Evolutionary conservation across 495 filamentous ascomycete genomes (phyloP), one percentile per base, ranked within the genome.

Genomic region (Astrothelium macrocarpum): DNA sequence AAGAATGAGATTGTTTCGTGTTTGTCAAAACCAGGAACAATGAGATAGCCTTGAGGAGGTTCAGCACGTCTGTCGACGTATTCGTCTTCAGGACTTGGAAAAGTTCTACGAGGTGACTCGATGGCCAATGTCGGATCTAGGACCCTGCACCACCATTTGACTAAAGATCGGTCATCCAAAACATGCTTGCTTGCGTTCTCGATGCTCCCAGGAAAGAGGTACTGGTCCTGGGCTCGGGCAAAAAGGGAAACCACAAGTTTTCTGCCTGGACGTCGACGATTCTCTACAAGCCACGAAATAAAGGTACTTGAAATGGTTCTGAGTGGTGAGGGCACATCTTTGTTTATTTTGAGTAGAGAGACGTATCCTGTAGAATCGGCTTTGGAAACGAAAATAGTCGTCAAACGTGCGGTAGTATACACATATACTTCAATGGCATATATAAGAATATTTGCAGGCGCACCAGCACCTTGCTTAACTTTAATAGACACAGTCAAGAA

Each of bases 321-420:
- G 32, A 96, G 78, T 0, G 90, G 84, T 1, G 91, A 96, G 1
- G 86, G 82, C 3, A 82, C 82, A 20, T 82, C 81, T 53, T 80
- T 77, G 1, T 82, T 78, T 0, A 87, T 71, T 32, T 81, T 75
- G 42, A 91, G 80, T 0, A 87, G 77, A 70, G 88, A 79, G 29
- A 96, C 75, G 68, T 89, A 93, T 56, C 94, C 94, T 1, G 92
- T 96, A 18, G 93, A 96, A 75, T 99, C 94, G 59, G 94, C 94
- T 76, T 99, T 99, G 62, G 90, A 91, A 42, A 99, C 86, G 75
- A 97, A 99, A 36, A 97, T 82, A 39, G 87, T 95, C 3, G 88
- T 95, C 34, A 89, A 82, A 74, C 84, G 82, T 65, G 83, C 83
- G 34, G 89, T 95, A 25, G 88, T 82, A 72, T 87, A 88, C 64